A percentile compares a stretch with the other conserved stretches of the same genome.
These are phyloP conservation scores for Xeromyces bisporus DNA, from an alignment of 495 filamentous ascomycete species.

Conservation along the genomic window DNA sequence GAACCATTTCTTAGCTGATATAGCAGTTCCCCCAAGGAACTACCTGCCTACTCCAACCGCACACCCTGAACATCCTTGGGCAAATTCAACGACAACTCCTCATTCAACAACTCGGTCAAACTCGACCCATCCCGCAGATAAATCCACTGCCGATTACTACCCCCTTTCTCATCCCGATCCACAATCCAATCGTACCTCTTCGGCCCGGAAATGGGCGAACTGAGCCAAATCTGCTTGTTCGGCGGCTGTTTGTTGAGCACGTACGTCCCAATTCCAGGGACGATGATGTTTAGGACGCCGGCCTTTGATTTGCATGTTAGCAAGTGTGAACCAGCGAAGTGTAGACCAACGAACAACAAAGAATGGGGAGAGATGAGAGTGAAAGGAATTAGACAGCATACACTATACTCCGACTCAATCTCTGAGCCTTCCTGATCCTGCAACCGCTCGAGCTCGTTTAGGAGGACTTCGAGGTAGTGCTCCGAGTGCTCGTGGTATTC, in stretches of 20 bases:
- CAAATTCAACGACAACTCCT: conserved; percentile 40
- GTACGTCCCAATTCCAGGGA: conserved; percentile 53
- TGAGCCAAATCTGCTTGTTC: conserved; percentile 95
- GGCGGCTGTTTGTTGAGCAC: conserved; percentile 96
- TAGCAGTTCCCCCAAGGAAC: too few relatives aligned
- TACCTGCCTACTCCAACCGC: conserved; percentile 7
- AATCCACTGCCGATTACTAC: conserved; percentile 44
- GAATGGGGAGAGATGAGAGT: background rate
- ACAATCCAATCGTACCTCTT: conserved; percentile 84
- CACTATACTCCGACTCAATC: conserved; percentile 41
- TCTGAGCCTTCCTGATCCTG: conserved; percentile 31
- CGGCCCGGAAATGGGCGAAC: conserved; percentile 78
- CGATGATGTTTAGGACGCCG: conserved; percentile 65
- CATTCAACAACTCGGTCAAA: conserved; percentile 48
- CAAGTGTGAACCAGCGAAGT: too few relatives aligned
- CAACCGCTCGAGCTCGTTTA: conserved; percentile 26
- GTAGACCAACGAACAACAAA: too few relatives aligned
- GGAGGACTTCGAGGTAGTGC: conserved; percentile 31
- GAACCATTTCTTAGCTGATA: too few relatives aligned
- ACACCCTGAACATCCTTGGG: conserved; percentile 27
- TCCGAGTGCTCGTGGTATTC: conserved; percentile 35
- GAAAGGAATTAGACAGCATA: conserved; percentile 12
- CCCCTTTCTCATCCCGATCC: conserved; percentile 40
- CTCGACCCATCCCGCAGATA: conserved; percentile 67
- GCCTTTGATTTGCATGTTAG: conserved; percentile 29